phyloP scores from a whole-genome alignment of 768 basidiomycete genomes.

The Boletus rufocinnamomeus region DNA sequence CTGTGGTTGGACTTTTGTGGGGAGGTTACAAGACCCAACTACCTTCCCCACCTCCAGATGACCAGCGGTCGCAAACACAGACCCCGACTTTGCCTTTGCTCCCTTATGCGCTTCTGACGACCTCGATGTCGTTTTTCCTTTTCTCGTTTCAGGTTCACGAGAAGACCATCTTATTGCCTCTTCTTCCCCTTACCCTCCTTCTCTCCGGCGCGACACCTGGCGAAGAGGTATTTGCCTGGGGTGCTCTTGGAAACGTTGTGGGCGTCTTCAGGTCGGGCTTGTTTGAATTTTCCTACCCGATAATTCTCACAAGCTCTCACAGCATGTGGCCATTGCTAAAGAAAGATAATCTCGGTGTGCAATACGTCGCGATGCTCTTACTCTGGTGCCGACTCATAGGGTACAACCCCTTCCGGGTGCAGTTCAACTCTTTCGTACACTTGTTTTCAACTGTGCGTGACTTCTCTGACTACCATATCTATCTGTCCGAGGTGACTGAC shows the following conservation, averaged over 20 bases:
- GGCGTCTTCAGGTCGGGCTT: conserved; percentile 79
- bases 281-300: background rate
- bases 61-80: conserved; percentile 23
- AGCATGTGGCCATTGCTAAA: conserved; percentile 94
- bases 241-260: conserved; percentile 65
- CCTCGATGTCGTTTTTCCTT: conserved; percentile 90
- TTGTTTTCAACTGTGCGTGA: conserved; percentile 52
- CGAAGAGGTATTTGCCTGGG: conserved; percentile 34
- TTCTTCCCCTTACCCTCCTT: conserved; percentile 81
- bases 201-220: conserved; percentile 48
- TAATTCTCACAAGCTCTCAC: conserved; percentile 1
- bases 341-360: conserved; percentile 73
- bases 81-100: conserved; percentile 67
- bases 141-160: conserved; percentile 98
- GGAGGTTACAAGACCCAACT: conserved; percentile 38
- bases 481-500: conserved; percentile 5
- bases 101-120: conserved; percentile 76
- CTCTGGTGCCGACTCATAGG: conserved; percentile 88
- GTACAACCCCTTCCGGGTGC: conserved; percentile 61
- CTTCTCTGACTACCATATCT: background rate
- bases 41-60: background rate
- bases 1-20: conserved; percentile 47
- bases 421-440: conserved; percentile 49
- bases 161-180: conserved; percentile 84
- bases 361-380: conserved; percentile 65